phyloP scores from a whole-genome alignment of 768 basidiomycete species.

The Lactarius evosmus region DNA sequence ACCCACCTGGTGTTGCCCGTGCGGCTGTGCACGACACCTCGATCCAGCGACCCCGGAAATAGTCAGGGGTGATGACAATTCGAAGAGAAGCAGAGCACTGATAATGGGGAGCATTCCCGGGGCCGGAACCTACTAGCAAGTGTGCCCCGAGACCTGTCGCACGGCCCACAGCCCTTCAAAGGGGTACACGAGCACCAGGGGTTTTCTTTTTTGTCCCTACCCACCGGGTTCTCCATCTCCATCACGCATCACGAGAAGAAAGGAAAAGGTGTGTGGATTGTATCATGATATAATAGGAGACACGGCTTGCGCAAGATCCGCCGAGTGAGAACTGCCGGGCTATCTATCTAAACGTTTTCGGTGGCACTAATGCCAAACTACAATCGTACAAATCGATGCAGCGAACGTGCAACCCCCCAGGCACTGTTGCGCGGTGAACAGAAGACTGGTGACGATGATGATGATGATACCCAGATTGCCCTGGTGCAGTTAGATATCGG shows the following conservation, averaged over 20 bases:
- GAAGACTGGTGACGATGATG: conserved; percentile 5
- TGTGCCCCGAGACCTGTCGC: conserved; percentile 12
- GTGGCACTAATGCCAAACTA: conserved; percentile 3
- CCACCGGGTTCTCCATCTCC: not conserved
- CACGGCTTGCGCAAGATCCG: conserved; percentile 11
- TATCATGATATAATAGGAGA: conserved; percentile 2
- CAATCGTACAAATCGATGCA: conserved; percentile 14
- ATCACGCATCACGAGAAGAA: not conserved
- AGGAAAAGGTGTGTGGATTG: not conserved
- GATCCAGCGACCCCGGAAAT: conserved; percentile 11
- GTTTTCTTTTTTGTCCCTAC: not conserved
- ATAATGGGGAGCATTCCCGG: not conserved
- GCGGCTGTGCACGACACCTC: conserved; percentile 20
- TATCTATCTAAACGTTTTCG: conserved; percentile 11
- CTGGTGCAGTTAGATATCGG: conserved; percentile 2
- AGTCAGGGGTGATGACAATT: conserved; percentile 2
- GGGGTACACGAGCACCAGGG: not conserved
- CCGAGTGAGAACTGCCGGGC: conserved; percentile 4
- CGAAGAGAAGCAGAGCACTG: conserved; percentile 5
- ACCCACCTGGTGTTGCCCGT: conserved; percentile 1
- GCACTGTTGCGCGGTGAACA: not conserved
- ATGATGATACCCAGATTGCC: not conserved
- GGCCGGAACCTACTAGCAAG: not conserved
- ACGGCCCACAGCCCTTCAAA: conserved; percentile 2
- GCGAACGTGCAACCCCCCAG: conserved; percentile 9